These are phyloP conservation scores for Symbiodinium natans DNA, from an alignment of 73 alveolate species.

Conservation along the genomic window DNA sequence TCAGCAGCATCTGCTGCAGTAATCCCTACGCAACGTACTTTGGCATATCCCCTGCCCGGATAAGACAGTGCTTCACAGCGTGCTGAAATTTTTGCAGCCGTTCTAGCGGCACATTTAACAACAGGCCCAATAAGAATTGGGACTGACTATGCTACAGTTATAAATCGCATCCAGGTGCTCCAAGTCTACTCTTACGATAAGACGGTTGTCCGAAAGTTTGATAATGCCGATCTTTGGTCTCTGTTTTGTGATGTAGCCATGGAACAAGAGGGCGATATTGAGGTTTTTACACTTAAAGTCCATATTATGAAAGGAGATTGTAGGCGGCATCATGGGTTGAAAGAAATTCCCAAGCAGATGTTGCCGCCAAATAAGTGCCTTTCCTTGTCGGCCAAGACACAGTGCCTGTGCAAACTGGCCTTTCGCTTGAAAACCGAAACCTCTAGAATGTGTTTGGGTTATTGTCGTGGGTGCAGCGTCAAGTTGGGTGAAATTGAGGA, in stretches of 20 bases:
- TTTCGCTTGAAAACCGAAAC: background rate
- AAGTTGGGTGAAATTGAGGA: background rate
- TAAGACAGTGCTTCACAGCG: background rate
- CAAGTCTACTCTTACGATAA: background rate
- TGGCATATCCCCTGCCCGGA: background rate
- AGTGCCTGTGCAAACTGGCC: background rate
- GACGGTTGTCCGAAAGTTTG: background rate
- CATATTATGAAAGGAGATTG: background rate
- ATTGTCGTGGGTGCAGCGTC: background rate
- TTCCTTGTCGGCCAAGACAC: background rate
- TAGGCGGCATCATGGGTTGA: background rate
- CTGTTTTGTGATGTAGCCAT: background rate
- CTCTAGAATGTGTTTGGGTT: background rate
- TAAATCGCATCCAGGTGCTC: background rate
- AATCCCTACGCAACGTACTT: background rate
- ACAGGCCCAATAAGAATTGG: background rate
- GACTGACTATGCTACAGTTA: background rate
- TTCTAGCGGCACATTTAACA: background rate
- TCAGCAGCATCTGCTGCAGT: background rate
- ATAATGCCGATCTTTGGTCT: background rate
- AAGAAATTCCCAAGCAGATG: background rate
- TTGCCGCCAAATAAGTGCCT: background rate
- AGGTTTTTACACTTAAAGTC: background rate
- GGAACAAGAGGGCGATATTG: background rate
- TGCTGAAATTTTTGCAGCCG: background rate